Percentiles rank a stretch among this genome's conserved stretches.
These are phyloP conservation scores for Colletotrichum sp. DNA, from an alignment of 2,329 filamentous ascomycete genomes.

Conservation along the genomic window DNA sequence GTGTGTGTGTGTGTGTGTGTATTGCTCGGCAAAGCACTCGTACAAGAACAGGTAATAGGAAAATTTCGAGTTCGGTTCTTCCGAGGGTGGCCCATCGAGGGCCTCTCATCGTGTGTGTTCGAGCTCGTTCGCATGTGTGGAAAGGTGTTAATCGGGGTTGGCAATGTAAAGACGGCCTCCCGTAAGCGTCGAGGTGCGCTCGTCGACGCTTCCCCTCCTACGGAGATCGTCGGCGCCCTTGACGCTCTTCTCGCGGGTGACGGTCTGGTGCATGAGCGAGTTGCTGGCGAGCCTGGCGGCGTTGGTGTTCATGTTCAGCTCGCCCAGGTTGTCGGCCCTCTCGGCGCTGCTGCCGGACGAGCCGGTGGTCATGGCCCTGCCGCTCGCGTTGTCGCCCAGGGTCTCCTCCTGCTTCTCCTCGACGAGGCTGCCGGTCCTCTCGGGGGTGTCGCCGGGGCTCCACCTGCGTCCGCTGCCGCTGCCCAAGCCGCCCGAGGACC, in stretches of 20 bases:
- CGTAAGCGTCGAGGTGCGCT: conserved; percentile 75
- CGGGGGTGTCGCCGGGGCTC: conserved; percentile 62
- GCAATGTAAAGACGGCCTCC: conserved; percentile 80
- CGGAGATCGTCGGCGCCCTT: conserved; percentile 75
- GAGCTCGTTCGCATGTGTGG: neutral
- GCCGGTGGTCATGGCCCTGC: conserved; percentile 51
- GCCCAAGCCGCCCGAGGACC: conserved; percentile 53
- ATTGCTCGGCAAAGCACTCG: conserved; percentile 1
- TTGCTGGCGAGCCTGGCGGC: conserved; percentile 61
- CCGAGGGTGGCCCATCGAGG: neutral
- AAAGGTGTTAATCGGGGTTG: conserved; percentile 70
- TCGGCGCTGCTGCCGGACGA: conserved; percentile 65
- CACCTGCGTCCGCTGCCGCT: conserved; percentile 47
- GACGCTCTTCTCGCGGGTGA: conserved; percentile 69
- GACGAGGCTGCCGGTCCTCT: conserved; percentile 58
- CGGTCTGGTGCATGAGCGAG: conserved; percentile 59
- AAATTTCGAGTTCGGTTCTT: neutral
- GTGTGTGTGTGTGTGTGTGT: conserved; percentile 2
- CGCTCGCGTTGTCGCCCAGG: conserved; percentile 48
- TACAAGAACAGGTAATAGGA: neutral
- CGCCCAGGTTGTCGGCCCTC: conserved; percentile 64
- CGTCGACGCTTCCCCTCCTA: conserved; percentile 82
- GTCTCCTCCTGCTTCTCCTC: conserved; percentile 37
- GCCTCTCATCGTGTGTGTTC: neutral
- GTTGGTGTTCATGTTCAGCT: conserved; percentile 44